phyloP scores from a whole-genome alignment of 352 stramenopile species.

The Phytophthora ramorum region DNA sequence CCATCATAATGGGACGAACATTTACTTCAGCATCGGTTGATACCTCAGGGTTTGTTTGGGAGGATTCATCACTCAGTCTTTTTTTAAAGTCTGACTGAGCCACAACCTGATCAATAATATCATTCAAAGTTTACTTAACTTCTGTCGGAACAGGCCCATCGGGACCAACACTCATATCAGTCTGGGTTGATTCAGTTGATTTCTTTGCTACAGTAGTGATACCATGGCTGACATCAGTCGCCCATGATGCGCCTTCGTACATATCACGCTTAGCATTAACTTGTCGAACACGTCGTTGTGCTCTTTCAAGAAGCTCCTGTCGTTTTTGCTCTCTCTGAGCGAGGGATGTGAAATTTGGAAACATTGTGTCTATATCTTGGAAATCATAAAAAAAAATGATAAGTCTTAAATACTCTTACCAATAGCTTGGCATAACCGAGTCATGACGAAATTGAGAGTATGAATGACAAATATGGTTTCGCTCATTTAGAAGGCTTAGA shows the following conservation, averaged over 20 bases:
- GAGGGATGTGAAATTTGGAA: neutral
- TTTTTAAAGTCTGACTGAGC: slow-evolving; percentile 9
- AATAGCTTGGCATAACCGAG: neutral
- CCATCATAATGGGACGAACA: too few relatives aligned
- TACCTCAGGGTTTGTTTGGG: slow-evolving; percentile 15
- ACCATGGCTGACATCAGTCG: neutral
- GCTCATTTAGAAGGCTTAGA: neutral
- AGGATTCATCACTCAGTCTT: slow-evolving; percentile 6
- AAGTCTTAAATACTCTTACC: neutral
- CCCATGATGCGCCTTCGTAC: slow-evolving; percentile 29
- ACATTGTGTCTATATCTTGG: neutral
- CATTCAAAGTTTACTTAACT: too few relatives aligned
- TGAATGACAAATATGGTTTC: neutral
- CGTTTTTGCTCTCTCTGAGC: too few relatives aligned
- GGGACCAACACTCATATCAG: too few relatives aligned
- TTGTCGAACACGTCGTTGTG: slow-evolving; percentile 14
- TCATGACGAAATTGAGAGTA: neutral
- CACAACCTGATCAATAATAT: too few relatives aligned
- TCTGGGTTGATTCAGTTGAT: slow-evolving; percentile 19
- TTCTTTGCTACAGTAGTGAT: neutral
- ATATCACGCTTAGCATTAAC: slow-evolving; percentile 14
- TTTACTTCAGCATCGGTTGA: too few relatives aligned
- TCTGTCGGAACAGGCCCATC: too few relatives aligned
- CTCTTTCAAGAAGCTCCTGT: slow-evolving; percentile 14
- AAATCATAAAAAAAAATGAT: slow-evolving; percentile 5